Evolutionary conservation across 1,284 basidiomycete species (phyloP).

Genomic region (Ceratorhiza oryzae-sativae): DNA sequence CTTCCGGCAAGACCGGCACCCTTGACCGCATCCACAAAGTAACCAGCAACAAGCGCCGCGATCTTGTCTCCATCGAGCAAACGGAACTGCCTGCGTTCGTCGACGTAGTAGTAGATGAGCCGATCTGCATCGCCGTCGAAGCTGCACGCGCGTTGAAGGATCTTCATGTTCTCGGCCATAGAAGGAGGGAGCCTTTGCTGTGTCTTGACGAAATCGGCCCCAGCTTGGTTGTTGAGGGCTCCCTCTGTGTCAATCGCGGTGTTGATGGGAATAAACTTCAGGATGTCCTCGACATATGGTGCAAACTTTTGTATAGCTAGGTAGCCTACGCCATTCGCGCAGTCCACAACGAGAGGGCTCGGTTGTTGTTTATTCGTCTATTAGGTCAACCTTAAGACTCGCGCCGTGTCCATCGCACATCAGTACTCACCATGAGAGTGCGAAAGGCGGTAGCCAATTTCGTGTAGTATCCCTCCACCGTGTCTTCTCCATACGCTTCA

Average conservation of each 20-base stretch:
- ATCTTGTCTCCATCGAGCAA: slow-evolving; percentile 99
- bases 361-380: slow-evolving; percentile 68
- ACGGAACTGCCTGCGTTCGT: slow-evolving; percentile 77
- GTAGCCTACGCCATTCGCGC: slow-evolving; percentile 97
- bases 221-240: slow-evolving; percentile 86
- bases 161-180: slow-evolving; percentile 64
- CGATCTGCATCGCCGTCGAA: slow-evolving; percentile 98
- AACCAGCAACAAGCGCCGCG: slow-evolving; percentile 90
- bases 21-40: slow-evolving; percentile 90
- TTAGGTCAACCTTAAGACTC: neutral
- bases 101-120: slow-evolving; percentile 92
- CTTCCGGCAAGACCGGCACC: slow-evolving; percentile 75
- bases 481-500: slow-evolving; percentile 83
- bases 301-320: slow-evolving; percentile 68
- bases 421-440: slow-evolving; percentile 76
- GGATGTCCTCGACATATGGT: slow-evolving; percentile 61
- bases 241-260: slow-evolving; percentile 70
- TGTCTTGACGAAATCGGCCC: slow-evolving; percentile 98
- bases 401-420: neutral
- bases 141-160: slow-evolving; percentile 85
- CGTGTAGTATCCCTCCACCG: slow-evolving; percentile 84
- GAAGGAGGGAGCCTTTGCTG: slow-evolving; percentile 83
- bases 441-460: slow-evolving; percentile 90
- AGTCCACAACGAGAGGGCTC: slow-evolving; percentile 83
- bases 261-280: slow-evolving; percentile 71